phyloP scores from a whole-genome alignment of 2,329 filamentous ascomycete species.

The Botrytis squamosa region DNA sequence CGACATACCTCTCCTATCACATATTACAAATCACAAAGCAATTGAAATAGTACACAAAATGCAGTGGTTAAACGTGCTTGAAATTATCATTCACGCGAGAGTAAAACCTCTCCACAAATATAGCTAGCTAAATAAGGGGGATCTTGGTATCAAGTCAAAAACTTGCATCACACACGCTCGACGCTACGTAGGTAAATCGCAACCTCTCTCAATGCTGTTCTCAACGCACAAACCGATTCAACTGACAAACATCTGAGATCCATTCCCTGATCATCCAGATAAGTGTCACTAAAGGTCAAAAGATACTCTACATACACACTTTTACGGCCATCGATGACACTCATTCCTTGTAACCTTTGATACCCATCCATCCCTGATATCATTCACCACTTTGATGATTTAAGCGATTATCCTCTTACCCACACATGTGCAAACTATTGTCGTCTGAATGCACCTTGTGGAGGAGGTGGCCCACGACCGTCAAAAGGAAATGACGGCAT shows the following conservation, averaged over 20 bases:
- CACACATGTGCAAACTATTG: slow-evolving; percentile 28
- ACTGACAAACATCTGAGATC: not conserved
- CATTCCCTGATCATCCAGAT: not conserved
- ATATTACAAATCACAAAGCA: not conserved
- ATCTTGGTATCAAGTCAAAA: slow-evolving; percentile 6
- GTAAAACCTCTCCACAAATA: not conserved
- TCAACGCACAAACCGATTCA: slow-evolving; percentile 6
- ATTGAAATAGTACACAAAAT: not conserved
- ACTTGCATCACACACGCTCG: not conserved
- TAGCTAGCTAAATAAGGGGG: slow-evolving; percentile 7
- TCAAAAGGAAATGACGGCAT: slow-evolving; percentile 56
- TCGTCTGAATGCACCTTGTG: slow-evolving; percentile 47
- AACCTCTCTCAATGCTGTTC: not conserved
- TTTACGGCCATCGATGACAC: not conserved
- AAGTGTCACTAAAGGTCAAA: not conserved
- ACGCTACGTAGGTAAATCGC: not conserved
- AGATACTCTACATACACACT: slow-evolving; percentile 3
- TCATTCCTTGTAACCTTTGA: not conserved
- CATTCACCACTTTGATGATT: not conserved
- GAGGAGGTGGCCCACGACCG: slow-evolving; percentile 49
- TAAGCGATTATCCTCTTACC: not conserved
- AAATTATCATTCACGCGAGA: not conserved
- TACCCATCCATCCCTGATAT: not conserved
- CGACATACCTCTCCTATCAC: not conserved
- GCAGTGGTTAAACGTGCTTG: not conserved